Evolutionary conservation across 192 early-diverging fungal genomes (phyloP).

Genomic region (Rhizophagus sp.): DNA sequence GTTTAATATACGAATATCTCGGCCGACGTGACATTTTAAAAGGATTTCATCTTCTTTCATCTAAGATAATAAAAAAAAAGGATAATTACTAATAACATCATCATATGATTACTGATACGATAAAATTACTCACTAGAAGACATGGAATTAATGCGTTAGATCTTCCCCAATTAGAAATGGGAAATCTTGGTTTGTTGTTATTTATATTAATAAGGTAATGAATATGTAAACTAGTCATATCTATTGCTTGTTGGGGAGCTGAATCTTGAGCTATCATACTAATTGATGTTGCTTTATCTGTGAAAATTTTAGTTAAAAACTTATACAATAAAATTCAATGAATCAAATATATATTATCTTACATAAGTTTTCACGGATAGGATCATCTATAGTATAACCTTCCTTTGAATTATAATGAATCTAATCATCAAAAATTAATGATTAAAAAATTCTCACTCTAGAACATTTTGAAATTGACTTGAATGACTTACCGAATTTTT

Average conservation of each 20-base stretch:
- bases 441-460: too few species aligned
- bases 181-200: background rate
- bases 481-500: background rate
- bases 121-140: background rate
- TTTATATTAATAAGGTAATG: background rate
- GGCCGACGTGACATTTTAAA: background rate
- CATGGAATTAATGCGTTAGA: background rate
- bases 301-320: background rate
- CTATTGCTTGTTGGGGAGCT: conserved; percentile 4
- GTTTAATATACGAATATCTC: background rate
- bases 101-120: background rate
- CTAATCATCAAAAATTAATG: background rate
- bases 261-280: background rate
- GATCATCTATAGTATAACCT: background rate
- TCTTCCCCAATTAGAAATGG: background rate
- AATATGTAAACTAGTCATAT: background rate
- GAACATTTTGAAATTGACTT: too few species aligned
- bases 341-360: background rate
- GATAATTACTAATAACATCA: background rate
- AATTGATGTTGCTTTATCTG: background rate
- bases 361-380: background rate
- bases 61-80: background rate
- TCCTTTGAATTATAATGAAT: conserved; percentile 8
- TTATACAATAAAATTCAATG: background rate
- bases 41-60: background rate